Evolutionary conservation across 371 early-diverging fungal species (phyloP).

Genomic region (Apophysomyces trapeziformis): DNA sequence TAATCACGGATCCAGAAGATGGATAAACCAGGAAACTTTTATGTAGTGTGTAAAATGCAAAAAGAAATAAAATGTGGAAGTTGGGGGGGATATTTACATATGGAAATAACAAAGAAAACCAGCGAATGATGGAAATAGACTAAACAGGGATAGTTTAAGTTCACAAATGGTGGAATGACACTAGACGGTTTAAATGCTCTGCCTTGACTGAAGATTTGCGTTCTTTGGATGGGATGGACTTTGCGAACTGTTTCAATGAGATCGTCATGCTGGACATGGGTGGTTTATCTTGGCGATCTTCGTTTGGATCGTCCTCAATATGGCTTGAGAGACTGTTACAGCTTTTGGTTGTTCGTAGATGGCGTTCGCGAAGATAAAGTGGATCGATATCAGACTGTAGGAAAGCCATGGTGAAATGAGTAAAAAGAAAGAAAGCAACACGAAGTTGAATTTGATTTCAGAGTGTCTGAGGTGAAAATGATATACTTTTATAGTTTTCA

Average conservation of each 20-base stretch:
- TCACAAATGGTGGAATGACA: conserved; percentile 13
- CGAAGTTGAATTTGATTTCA: no score
- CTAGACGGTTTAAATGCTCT: conserved; percentile 12
- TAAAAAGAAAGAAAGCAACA: no score
- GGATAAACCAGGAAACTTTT: no score
- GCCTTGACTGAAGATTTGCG: neutral
- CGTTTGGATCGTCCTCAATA: neutral
- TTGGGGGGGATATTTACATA: neutral
- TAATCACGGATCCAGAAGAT: no score
- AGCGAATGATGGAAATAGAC: neutral
- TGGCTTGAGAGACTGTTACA: conserved; percentile 3
- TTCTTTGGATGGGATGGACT: neutral
- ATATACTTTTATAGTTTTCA: neutral
- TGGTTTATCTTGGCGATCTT: neutral
- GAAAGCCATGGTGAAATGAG: conserved; percentile 16
- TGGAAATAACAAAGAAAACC: neutral
- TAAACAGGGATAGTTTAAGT: no score
- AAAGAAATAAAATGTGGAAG: no score
- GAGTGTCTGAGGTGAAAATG: neutral
- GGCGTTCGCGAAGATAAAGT: conserved; percentile 23
- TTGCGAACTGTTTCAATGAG: neutral
- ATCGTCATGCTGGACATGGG: neutral
- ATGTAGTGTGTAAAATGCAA: no score
- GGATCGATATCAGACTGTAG: conserved; percentile 26
- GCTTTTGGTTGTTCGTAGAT: conserved; percentile 15